Conservation (phyloP, 441 rosid species). For the Pelargonium cotyledonis region DNA sequence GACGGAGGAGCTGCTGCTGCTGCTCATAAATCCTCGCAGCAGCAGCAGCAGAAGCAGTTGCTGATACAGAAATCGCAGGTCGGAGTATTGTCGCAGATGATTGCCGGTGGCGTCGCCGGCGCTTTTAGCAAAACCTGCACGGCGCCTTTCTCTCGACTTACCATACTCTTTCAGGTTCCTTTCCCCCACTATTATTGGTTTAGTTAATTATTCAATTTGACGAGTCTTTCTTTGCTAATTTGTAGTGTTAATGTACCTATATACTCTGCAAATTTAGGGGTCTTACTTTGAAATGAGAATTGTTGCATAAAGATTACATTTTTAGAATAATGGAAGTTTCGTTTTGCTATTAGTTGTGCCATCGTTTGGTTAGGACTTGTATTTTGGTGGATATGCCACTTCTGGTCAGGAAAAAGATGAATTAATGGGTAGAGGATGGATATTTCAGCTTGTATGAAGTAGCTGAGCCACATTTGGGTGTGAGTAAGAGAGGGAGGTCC, state of each 20-base stretch:
- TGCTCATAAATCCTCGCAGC: slow-evolving; percentile 29
- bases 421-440: too few relatives aligned
- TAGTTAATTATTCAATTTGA: not conserved
- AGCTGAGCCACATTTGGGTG: too few relatives aligned
- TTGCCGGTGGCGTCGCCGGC: slow-evolving; percentile 91
- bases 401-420: too few relatives aligned
- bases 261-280: not conserved
- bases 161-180: slow-evolving; percentile 84
- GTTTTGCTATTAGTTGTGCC: not conserved
- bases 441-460: too few relatives aligned
- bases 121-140: slow-evolving; percentile 93
- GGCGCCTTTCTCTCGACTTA: slow-evolving; percentile 91
- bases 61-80: slow-evolving; percentile 43
- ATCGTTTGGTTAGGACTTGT: too few relatives aligned
- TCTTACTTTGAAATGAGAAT: not conserved
- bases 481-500: too few relatives aligned
- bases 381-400: too few relatives aligned
- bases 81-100: slow-evolving; percentile 69
- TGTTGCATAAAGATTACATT: not conserved
- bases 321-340: not conserved
- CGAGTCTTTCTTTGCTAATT: not conserved
- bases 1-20: slow-evolving; percentile 12
- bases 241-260: not conserved
- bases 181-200: not conserved
- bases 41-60: slow-evolving; percentile 36